Evolutionary conservation across 495 filamentous ascomycete species (phyloP).

Genomic region (Podospora tetraspora): DNA sequence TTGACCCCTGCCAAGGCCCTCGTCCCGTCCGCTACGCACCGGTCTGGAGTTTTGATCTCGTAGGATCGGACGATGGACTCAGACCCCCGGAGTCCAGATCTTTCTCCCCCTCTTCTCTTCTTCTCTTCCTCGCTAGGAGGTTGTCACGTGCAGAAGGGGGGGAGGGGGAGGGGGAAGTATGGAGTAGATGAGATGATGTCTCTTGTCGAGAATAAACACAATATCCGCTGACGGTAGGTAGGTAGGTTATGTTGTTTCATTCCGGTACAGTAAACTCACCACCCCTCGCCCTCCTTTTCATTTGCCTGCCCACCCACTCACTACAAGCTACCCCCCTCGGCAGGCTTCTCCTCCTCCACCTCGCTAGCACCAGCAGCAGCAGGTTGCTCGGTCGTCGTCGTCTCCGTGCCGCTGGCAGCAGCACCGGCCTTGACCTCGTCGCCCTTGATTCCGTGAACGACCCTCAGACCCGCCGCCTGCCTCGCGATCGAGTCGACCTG

Average conservation of each 20-base stretch:
- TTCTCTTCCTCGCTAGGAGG: background rate
- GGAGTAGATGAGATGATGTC: background rate
- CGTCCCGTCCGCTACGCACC: background rate
- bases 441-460: conserved; percentile 35
- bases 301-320: background rate
- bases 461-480: conserved; percentile 35
- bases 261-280: background rate
- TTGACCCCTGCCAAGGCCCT: conserved; percentile 11
- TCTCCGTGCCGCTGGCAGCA: conserved; percentile 6
- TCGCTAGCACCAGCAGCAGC: background rate
- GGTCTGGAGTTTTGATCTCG: conserved; percentile 6
- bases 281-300: background rate
- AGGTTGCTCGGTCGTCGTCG: conserved; percentile 13
- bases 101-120: background rate
- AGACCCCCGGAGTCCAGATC: background rate
- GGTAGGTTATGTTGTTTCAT: background rate
- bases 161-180: background rate
- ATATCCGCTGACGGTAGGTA: background rate
- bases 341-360: background rate
- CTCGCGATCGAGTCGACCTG: conserved; percentile 34
- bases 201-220: background rate
- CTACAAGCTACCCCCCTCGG: background rate
- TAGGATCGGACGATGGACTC: conserved; percentile 2
- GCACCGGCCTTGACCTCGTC: conserved; percentile 20
- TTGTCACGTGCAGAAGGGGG: conserved; percentile 5